phyloP scores from a whole-genome alignment of 2,329 filamentous ascomycete species.

The Neocucurbitaria cava region DNA sequence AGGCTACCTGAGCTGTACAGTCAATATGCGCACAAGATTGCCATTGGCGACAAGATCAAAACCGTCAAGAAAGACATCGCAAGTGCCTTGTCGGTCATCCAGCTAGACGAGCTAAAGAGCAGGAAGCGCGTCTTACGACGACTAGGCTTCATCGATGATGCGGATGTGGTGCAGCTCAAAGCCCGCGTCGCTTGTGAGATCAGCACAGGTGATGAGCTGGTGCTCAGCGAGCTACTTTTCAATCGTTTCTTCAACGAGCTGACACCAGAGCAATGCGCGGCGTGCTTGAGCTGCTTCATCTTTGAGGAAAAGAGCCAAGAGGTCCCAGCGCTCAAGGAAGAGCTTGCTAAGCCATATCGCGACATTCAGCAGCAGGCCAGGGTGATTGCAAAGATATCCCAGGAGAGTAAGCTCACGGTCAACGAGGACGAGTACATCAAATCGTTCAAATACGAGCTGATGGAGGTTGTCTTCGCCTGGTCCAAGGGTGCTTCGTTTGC shows the following conservation, averaged over 20 bases:
- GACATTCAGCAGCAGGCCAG: slow-evolving; percentile 88
- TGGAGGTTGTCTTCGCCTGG: slow-evolving; percentile 96
- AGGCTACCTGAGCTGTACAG: slow-evolving; percentile 84
- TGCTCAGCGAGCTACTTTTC: slow-evolving; percentile 92
- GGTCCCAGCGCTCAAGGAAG: slow-evolving; percentile 73
- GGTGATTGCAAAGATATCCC: slow-evolving; percentile 88
- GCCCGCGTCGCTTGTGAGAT: slow-evolving; percentile 98
- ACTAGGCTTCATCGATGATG: slow-evolving; percentile 93
- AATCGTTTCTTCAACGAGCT: slow-evolving; percentile 98
- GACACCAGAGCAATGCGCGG: slow-evolving; percentile 83
- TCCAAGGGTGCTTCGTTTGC: slow-evolving; percentile 88
- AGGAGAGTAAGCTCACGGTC: slow-evolving; percentile 91
- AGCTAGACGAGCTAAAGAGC: slow-evolving; percentile 94
- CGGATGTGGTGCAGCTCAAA: slow-evolving; percentile 95
- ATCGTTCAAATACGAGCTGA: slow-evolving; percentile 90
- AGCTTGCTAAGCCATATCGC: slow-evolving; percentile 82
- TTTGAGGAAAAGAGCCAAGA: slow-evolving; percentile 95
- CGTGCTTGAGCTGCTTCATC: slow-evolving; percentile 91
- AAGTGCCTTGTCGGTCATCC: slow-evolving; percentile 84
- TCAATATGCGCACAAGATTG: slow-evolving; percentile 83
- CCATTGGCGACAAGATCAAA: slow-evolving; percentile 80
- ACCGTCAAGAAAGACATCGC: slow-evolving; percentile 85
- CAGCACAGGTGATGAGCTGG: slow-evolving; percentile 91
- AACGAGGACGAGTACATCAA: slow-evolving; percentile 94
- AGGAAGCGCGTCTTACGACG: slow-evolving; percentile 94